Evolutionary conservation across 148 eudicot genomes (phyloP), one percentile per base, ranked within the genome.

Genomic region (Dysphania ambrosioides): DNA sequence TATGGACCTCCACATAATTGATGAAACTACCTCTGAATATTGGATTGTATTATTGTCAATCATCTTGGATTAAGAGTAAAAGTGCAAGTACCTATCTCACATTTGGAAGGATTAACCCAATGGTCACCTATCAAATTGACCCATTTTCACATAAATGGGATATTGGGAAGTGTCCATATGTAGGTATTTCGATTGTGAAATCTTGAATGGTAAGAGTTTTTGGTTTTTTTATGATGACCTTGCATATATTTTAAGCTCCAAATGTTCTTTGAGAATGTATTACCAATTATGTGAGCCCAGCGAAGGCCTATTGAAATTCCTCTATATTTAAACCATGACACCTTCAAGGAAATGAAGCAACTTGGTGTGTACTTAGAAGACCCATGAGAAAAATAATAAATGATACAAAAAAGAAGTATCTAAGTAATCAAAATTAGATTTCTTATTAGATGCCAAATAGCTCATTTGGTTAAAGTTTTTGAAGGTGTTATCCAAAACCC

Each of bases 241-340:
- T 83, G 79, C 55, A 85, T 24, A 35, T 86, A 72, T 15, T 78
- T n/a, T n/a, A n/a, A 79, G 62, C 83, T 88, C 82, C 86, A 86
- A 81, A 29, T 71, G 73, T 85, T 89, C 82, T 91, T 84, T 68
- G 96, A 80, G 36, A 84, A 89, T 34, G 71, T 65, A 77, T 91
- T 93, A 8, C 98, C 98, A n/a, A 93, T 81, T 16, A 90, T 23
- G 61, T 93, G 98, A 66, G 96, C 86, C 98, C 97, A 93, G 71
- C 83, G 89, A 9, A 93, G 84, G 21, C 98, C 98, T 44, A 89
- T 64, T 12, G 92, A 81, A 18, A 88, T n/a, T 32, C 98, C 98
- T 65, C 98, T 91, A 70, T 97, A 89, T 32, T 75, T 81, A 85
- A 93, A 93, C 86, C 83, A 68, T 32, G 96, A 90, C 57, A 86